These are phyloP conservation scores for Chaetomium globosum DNA, from an alignment of 2,329 filamentous ascomycete species.

Conservation along the genomic window DNA sequence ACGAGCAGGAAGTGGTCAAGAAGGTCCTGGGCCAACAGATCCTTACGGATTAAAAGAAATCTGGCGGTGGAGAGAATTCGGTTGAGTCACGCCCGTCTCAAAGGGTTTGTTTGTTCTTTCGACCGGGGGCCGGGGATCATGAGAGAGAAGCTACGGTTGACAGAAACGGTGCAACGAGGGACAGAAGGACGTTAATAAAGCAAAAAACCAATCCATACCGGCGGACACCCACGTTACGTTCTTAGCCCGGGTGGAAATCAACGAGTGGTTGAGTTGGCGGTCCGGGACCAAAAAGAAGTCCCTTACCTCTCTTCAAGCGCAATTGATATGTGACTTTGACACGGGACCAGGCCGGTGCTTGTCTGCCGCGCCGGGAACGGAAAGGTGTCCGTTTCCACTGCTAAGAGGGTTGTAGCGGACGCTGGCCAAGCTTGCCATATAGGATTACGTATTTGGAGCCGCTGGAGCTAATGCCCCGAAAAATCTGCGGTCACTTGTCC, in stretches of 20 bases:
- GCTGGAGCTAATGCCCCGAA: neutral
- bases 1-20: neutral
- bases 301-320: neutral
- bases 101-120: neutral
- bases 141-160: neutral
- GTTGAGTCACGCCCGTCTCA: conserved; percentile 17
- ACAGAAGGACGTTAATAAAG: conserved; percentile 1
- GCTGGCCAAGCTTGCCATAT: neutral
- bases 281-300: conserved; percentile 15
- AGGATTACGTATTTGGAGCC: neutral
- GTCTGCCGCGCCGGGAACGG: conserved; percentile 17
- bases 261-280: neutral
- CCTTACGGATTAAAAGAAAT: conserved; percentile 13
- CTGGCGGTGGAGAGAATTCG: conserved; percentile 5
- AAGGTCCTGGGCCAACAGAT: neutral
- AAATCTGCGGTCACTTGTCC: neutral
- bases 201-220: conserved; percentile 13
- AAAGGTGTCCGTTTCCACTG: conserved; percentile 12
- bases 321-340: conserved; percentile 10
- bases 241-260: neutral
- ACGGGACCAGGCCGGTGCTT: conserved; percentile 1
- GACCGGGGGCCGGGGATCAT: conserved; percentile 1
- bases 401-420: neutral
- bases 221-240: neutral
- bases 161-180: neutral